These are phyloP conservation scores for Sarocladium oryzae DNA, from an alignment of 2,329 filamentous ascomycete species.

Conservation along the genomic window DNA sequence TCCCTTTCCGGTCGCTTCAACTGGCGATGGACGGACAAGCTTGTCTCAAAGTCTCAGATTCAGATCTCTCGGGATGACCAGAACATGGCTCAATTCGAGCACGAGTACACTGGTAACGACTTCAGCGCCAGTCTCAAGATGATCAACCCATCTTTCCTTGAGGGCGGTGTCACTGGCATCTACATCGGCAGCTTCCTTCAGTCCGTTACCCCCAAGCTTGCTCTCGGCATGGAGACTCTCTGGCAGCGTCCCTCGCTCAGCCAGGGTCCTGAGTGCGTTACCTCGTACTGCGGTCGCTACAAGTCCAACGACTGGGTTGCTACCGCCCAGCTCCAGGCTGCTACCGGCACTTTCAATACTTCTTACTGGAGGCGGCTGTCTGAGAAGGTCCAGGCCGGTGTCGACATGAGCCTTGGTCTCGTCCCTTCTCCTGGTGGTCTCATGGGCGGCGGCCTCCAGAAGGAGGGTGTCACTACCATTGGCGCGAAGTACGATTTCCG, in stretches of 20 bases:
- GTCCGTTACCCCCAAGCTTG: slow-evolving; percentile 78
- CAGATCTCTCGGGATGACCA: slow-evolving; percentile 76
- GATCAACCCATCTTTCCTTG: slow-evolving; percentile 89
- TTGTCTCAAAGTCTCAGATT: slow-evolving; percentile 82
- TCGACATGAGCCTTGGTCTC: slow-evolving; percentile 87
- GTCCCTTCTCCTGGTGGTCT: slow-evolving; percentile 57
- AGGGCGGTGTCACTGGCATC: slow-evolving; percentile 90
- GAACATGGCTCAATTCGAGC: slow-evolving; percentile 88
- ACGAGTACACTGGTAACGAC: slow-evolving; percentile 89
- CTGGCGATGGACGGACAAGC: slow-evolving; percentile 74
- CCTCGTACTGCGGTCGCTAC: slow-evolving; percentile 90
- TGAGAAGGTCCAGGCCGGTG: slow-evolving; percentile 92
- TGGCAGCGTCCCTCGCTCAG: slow-evolving; percentile 84
- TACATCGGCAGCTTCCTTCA: slow-evolving; percentile 95
- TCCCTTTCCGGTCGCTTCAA: slow-evolving; percentile 85
- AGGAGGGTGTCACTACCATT: slow-evolving; percentile 84
- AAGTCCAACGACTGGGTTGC: slow-evolving; percentile 89
- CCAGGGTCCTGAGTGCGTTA: slow-evolving; percentile 80
- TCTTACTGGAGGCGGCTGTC: slow-evolving; percentile 92
- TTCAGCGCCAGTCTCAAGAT: slow-evolving; percentile 91
- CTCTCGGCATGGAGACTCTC: slow-evolving; percentile 84
- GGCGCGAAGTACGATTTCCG: slow-evolving; percentile 98
- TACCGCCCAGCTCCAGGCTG: slow-evolving; percentile 74
- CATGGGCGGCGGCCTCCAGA: slow-evolving; percentile 70
- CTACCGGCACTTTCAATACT: slow-evolving; percentile 79